Percentiles rank a stretch among this genome's conserved stretches.
These are phyloP conservation scores for Malus hybrid DNA, from an alignment of 331 rosid genomes.

Conservation along the genomic window DNA sequence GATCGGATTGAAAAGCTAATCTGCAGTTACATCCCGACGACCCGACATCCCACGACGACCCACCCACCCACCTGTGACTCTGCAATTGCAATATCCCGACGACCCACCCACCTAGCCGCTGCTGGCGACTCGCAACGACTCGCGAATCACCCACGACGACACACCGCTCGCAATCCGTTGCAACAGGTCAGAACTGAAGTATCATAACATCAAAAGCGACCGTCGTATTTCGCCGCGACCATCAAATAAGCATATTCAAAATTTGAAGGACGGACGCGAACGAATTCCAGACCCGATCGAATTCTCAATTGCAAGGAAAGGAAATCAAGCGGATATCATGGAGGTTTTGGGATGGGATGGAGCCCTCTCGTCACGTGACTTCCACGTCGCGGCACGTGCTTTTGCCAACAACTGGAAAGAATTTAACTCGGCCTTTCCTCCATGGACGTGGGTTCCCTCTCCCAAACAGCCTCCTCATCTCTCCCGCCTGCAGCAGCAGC, in stretches of 20 bases:
- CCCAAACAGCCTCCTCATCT: slow-evolving; percentile 22
- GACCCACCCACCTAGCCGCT: too few species aligned
- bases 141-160: too few species aligned
- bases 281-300: background rate
- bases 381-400: slow-evolving; percentile 33
- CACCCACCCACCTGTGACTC: too few species aligned
- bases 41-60: too few species aligned
- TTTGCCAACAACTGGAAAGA: slow-evolving; percentile 48
- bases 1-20: too few species aligned
- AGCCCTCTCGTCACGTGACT: slow-evolving; percentile 37
- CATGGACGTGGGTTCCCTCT: slow-evolving; percentile 50
- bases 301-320: background rate
- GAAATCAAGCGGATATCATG: background rate
- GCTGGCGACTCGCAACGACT: too few species aligned
- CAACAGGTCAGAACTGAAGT: too few species aligned
- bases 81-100: too few species aligned
- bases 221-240: background rate
- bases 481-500: slow-evolving; percentile 12
- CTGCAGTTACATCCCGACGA: too few species aligned
- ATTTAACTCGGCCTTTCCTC: slow-evolving; percentile 37
- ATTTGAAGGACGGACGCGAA: background rate
- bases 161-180: too few species aligned
- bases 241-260: too few species aligned
- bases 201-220: background rate
- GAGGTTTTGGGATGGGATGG: slow-evolving; percentile 41